Percentiles rank a stretch among this genome's conserved stretches.
These are phyloP conservation scores for Rhynchospora tenuis DNA, from an alignment of 176 grass and related monocot species.

Conservation along the genomic window DNA sequence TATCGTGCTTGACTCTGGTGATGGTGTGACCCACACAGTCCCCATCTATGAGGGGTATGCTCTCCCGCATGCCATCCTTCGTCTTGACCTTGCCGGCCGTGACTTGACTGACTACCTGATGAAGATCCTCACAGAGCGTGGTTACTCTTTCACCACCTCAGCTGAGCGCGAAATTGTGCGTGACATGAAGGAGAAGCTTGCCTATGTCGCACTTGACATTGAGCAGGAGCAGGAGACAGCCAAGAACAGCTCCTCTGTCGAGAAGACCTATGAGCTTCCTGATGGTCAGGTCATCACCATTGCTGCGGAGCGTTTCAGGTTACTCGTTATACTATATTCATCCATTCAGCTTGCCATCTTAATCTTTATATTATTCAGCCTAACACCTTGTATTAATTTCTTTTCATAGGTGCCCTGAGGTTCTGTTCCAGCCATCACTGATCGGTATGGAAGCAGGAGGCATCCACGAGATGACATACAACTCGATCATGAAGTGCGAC, in stretches of 20 bases:
- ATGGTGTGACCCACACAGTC: conserved; percentile 77
- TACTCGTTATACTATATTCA: background rate
- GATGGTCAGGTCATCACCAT: conserved; percentile 77
- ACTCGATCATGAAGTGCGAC: conserved; percentile 92
- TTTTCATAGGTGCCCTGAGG: conserved; percentile 52
- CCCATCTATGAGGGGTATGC: conserved; percentile 72
- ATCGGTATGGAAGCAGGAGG: conserved; percentile 70
- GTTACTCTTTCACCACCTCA: conserved; percentile 65
- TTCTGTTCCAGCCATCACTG: conserved; percentile 80
- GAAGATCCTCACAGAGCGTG: conserved; percentile 65
- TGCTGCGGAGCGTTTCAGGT: conserved; percentile 59
- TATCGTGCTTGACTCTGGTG: conserved; percentile 76
- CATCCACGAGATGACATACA: conserved; percentile 79
- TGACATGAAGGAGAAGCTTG: conserved; percentile 79
- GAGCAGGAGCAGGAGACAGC: conserved; percentile 67
- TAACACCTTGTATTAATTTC: background rate
- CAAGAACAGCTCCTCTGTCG: conserved; percentile 64
- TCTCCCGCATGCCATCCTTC: conserved; percentile 72
- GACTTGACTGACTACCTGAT: conserved; percentile 61
- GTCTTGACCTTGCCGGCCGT: conserved; percentile 58
- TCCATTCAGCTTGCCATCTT: background rate
- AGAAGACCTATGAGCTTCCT: conserved; percentile 75
- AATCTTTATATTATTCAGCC: background rate
- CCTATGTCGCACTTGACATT: conserved; percentile 59
- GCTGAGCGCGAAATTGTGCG: conserved; percentile 68